Conservation (phyloP, 495 filamentous ascomycete genomes). For the Jackrogersella minutella region DNA sequence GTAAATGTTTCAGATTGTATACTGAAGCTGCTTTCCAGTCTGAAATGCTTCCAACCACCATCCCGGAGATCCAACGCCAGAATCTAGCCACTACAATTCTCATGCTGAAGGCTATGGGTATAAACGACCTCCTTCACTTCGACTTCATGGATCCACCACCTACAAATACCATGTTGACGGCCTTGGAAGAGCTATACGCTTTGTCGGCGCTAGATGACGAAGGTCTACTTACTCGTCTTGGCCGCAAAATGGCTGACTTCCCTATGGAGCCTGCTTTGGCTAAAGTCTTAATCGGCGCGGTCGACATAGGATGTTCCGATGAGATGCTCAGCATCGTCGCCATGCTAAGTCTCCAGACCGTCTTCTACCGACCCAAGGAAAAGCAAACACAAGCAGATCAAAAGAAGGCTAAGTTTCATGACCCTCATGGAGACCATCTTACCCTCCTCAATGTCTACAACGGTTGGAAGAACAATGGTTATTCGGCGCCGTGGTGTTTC, state of each 20-base stretch:
- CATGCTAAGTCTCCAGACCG: constrained; percentile 84
- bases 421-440: constrained; percentile 91
- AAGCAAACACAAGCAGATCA: constrained; percentile 96
- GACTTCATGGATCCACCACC: constrained; percentile 99
- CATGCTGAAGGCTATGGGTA: constrained; percentile 99
- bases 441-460: constrained; percentile 98
- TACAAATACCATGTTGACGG: constrained; percentile 96
- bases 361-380: constrained; percentile 96
- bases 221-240: constrained; percentile 89
- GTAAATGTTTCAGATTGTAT: constrained; percentile 96
- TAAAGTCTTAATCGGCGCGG: constrained; percentile 87
- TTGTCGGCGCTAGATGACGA: constrained; percentile 94
- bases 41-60: constrained; percentile 95
- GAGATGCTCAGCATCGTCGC: constrained; percentile 95
- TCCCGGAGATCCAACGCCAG: constrained; percentile 96
- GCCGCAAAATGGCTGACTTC: constrained; percentile 98
- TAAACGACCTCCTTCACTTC: constrained; percentile 96
- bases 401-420: constrained; percentile 97
- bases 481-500: constrained; percentile 88
- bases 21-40: constrained; percentile 95
- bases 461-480: constrained; percentile 84
- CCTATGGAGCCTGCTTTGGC: constrained; percentile 88
- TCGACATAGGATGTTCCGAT: constrained; percentile 87
- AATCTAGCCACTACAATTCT: constrained; percentile 95
- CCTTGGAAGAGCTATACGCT: constrained; percentile 93